Base-by-base conservation (phyloP, 2,329 filamentous ascomycete species). In the Xylaria sp. region DNA sequence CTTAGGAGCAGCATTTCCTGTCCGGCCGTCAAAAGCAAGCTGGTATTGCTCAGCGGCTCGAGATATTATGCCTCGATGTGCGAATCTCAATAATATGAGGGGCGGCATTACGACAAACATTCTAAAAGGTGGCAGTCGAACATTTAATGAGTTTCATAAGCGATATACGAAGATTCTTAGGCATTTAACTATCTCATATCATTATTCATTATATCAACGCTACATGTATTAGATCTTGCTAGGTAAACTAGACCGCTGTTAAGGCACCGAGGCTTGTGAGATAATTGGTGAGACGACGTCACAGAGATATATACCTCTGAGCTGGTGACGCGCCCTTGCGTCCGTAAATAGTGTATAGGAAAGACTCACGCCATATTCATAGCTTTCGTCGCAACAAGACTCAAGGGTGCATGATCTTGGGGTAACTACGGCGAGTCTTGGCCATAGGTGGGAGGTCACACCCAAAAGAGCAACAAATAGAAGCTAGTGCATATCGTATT, bases 141-240 rank as follows among this genome's bases (percentile, higher is more conserved):
- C 18, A 25, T 49, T 20, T 48, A 20, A 20, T 52, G 2, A 13
- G 23, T 23, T 28, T 51, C 23, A 52, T 51, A 28, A 28, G 20
- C 23, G 23, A 31, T 8, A 18, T 54, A 3, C 28, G 31, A 9
- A 36, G 12, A 39, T 41, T 57, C 6, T 13, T 13, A 4, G 12
- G 36, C 5, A 9, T 41, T 41, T 13, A 9, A 25, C 8, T 3
- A 12, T 18, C 10, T 25, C 20, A 41, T 41, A 25, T 28, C 25
- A 15, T 8, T 57, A 43, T 43, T 18, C 23, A 28, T 56, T 62
- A 23, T 55, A 46, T 62, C 23, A 55, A 31, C 10, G 46, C n/a
- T 36, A 15, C 23, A 23, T 18, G 23, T 33, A 43, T 5, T n/a
- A 51, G 2, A 41, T 10, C 25, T 20, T 13, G 6, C 18, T 25